Base-by-base conservation (phyloP, 805 yeast species). In the Barnettozyma siamensis region DNA sequence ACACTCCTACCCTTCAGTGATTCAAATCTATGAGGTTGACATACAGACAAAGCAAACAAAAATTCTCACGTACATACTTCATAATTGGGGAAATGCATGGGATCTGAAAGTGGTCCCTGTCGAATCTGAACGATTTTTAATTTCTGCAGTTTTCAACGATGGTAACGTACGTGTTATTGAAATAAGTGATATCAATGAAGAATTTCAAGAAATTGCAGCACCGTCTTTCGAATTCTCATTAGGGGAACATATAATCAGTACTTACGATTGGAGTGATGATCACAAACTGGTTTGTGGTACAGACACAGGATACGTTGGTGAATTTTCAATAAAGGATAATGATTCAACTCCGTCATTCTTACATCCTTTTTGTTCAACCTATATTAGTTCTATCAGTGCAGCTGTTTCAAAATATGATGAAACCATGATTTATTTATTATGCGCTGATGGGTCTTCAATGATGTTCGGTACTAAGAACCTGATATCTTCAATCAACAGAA, bases 281-380 rank as follows among this genome's bases (percentile, higher is more conserved):
- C 61, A 64, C 3, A 63, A 54, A 11, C 55, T 83, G 2, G 55
- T 80, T 2, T 75, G 77, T 24, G 91, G 89, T 0, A 70, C 76
- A 5, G 57, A 66, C 3, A 72, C 75, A 40, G 93, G 93, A 0
- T 64, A 63, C 24, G 59, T 83, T 9, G 79, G 78, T 0, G 88
- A 81, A 51, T 80, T 70, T 43, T 63, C 68, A 10, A 49, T 78
- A 1, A 30, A 49, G 3, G 44, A 49, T 1, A 45, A 50, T 3
- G 26, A 35, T 2, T 17, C 41, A 5, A 20, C 24, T 3, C 78
- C 77, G 1, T 62, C 70, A 1, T 68, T 46, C 43, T 55, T 65
- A 20, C 51, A 55, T 21, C 70, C 67, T 18, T 42, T 70, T 4
- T 72, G 67, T 40, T 58, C 62, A 4, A 62, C 69, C 0, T 62